Evolutionary conservation across 1,284 basidiomycete species (phyloP).

Genomic region (Fomitiporia mediterranea): DNA sequence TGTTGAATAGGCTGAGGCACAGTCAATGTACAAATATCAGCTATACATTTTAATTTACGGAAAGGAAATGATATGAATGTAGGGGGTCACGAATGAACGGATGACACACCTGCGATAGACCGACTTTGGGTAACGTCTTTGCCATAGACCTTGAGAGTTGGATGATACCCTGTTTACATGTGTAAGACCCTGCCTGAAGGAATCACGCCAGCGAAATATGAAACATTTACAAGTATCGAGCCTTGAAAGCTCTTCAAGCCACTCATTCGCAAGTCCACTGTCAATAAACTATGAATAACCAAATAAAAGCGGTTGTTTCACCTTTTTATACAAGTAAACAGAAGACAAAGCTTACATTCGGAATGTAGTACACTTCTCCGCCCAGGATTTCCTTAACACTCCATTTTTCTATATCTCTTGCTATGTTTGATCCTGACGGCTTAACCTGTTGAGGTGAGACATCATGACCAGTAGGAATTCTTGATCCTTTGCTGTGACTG

Average conservation of each 20-base stretch:
- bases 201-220: slow-evolving; percentile 5
- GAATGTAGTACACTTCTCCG: slow-evolving; percentile 36
- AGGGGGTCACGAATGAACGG: no score
- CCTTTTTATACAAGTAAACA: not conserved
- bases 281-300: slow-evolving; percentile 32
- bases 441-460: no score
- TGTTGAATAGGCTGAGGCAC: slow-evolving; percentile 37
- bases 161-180: slow-evolving; percentile 42
- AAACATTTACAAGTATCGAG: slow-evolving; percentile 35
- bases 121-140: slow-evolving; percentile 41
- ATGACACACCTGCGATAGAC: slow-evolving; percentile 34
- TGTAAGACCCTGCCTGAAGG: not conserved
- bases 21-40: no score
- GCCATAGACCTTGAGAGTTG: slow-evolving; percentile 49
- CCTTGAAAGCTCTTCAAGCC: slow-evolving; percentile 34
- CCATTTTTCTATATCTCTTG: not conserved
- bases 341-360: slow-evolving; percentile 27
- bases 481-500: no score
- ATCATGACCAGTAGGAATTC: no score
- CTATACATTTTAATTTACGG: no score
- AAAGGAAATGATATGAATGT: not conserved
- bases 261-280: slow-evolving; percentile 29
- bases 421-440: not conserved
- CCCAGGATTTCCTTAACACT: slow-evolving; percentile 24
- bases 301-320: not conserved